phyloP scores from a whole-genome alignment of 805 yeast genomes.

The Isabelozyma heimii region DNA sequence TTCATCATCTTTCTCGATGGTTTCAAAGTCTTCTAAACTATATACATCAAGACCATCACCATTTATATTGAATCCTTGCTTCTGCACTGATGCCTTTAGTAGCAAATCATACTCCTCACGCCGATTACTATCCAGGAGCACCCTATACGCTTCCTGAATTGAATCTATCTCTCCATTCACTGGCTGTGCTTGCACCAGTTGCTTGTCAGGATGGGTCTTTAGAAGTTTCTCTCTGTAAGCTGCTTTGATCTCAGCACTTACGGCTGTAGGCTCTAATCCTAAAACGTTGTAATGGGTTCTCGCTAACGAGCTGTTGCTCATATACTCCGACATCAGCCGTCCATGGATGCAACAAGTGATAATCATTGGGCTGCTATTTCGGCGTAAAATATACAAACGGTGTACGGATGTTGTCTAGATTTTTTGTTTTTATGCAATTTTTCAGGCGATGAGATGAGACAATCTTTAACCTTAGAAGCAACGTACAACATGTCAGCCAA shows the following conservation, averaged over 20 bases:
- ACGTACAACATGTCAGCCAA: conserved; percentile 11
- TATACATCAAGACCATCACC: conserved; percentile 72
- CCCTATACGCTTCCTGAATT: conserved; percentile 65
- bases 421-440: conserved; percentile 1
- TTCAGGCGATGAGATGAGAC: background rate
- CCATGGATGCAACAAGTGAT: background rate
- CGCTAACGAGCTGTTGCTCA: background rate
- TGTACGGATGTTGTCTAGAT: background rate
- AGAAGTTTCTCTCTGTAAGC: conserved; percentile 67
- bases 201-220: conserved; percentile 77
- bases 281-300: conserved; percentile 53
- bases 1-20: conserved; percentile 27
- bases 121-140: conserved; percentile 39
- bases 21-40: conserved; percentile 60
- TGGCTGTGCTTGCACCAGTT: conserved; percentile 1
- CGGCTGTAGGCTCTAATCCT: conserved; percentile 43
- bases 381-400: no score
- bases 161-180: conserved; percentile 18
- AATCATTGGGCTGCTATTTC: no score
- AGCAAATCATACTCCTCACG: conserved; percentile 54
- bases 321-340: background rate
- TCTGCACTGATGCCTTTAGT: conserved; percentile 29
- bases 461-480: background rate
- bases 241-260: conserved; percentile 43
- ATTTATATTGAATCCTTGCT: conserved; percentile 36